Base-by-base conservation (phyloP, 768 basidiomycete genomes). In the Pleurotus citrinopileatus region DNA sequence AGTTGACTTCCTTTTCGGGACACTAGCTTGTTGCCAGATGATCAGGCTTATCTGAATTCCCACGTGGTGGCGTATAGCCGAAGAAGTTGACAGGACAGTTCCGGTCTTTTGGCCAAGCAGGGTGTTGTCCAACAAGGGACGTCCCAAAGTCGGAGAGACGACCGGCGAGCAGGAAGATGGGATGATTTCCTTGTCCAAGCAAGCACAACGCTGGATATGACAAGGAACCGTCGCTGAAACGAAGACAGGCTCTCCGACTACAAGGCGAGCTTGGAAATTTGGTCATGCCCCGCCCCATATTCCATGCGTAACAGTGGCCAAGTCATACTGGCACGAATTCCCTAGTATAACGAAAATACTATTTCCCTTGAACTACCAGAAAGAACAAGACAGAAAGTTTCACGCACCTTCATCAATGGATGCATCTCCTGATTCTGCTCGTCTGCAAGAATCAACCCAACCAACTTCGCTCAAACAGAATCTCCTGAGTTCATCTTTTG, bases 31-130 rank as follows among this genome's bases (percentile, higher is more conserved):
- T 51, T 36, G 28, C 9, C 15, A 28, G 34, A 23, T 51, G 48
- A 51, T 51, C 48, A 34, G 28, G 48, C 29, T n/a, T 37, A 15
- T 9, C 29, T 36, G 23, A 23, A 51, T 25, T 51, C 48, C 48
- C 48, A 36, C 48, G 34, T n/a, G 48, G 34, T 17, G 20, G 34
- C 29, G 20, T 34, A 34, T n/a, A 10, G 27, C 48, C 34, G 48
- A 51, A 23, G 9, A n/a, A n/a, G 29, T 19, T 20, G n/a, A 51
- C 19, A 19, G 28, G 17, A 37, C 43, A 15, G n/a, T 23, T 47
- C 23, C 28, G 45, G 45, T n/a, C 38, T 40, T 12, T 7, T n/a
- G 10, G 32, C 32, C 32, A 34, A n/a, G 10, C 32, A 3, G 1
- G 38, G 17, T 40, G 38, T 19, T 19, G 15, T 40, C 17, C 38